These are phyloP conservation scores for Corymbia citriodora DNA, from an alignment of 441 rosid genomes.

Conservation along the genomic window DNA sequence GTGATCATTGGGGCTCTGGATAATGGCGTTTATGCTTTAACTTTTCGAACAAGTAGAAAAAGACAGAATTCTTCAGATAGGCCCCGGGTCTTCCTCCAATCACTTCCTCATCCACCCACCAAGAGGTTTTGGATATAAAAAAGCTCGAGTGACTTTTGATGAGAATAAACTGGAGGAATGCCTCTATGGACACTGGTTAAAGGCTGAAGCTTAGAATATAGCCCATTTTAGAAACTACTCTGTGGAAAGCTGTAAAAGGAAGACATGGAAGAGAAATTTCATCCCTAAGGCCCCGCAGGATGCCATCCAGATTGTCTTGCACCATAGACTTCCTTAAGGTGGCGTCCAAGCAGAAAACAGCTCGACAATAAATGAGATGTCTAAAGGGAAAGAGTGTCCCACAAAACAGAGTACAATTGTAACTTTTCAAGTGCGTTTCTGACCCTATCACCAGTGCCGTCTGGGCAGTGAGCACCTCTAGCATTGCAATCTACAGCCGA, in stretches of 20 bases:
- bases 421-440: not conserved
- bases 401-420: not conserved
- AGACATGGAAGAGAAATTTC: not conserved
- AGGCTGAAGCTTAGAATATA: not conserved
- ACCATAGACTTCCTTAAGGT: not conserved
- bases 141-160: not conserved
- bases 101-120: not conserved
- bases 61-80: not conserved
- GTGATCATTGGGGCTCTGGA: not conserved
- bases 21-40: not conserved
- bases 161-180: not conserved
- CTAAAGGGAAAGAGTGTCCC: not conserved
- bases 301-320: not conserved
- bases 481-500: not conserved
- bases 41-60: not conserved
- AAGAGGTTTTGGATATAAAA: not conserved
- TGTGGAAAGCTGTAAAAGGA: not conserved
- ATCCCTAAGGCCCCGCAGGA: not conserved
- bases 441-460: not conserved
- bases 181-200: not conserved
- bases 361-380: not conserved
- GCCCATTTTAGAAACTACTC: not conserved
- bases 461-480: not conserved
- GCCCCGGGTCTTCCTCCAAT: not conserved
- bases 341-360: not conserved